Evolutionary conservation across 768 basidiomycete species (phyloP).

Genomic region (Psilocybe azurescens): DNA sequence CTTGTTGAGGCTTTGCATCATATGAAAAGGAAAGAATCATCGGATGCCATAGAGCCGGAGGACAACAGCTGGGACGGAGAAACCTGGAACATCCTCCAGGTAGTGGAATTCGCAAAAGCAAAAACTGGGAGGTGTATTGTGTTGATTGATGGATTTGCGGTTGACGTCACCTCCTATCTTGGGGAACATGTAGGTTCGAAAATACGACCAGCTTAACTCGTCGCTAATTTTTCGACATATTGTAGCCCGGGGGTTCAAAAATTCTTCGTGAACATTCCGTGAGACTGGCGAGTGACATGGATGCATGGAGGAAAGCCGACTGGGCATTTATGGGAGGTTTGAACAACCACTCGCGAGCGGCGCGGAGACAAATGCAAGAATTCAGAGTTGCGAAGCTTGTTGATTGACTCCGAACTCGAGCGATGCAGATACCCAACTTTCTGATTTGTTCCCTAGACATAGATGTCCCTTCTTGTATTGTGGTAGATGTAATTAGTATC

Average conservation of each 20-base stretch:
- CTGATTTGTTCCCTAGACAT: neutral
- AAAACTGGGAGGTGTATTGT: slow-evolving; percentile 51
- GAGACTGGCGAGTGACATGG: slow-evolving; percentile 15
- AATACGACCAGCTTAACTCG: neutral
- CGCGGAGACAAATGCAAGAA: slow-evolving; percentile 51
- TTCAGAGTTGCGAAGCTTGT: slow-evolving; percentile 51
- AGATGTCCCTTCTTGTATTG: neutral
- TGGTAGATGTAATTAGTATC: neutral
- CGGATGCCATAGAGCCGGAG: slow-evolving; percentile 17
- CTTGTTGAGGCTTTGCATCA: slow-evolving; percentile 49
- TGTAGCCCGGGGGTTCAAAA: slow-evolving; percentile 66
- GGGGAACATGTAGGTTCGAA: slow-evolving; percentile 64
- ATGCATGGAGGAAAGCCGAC: slow-evolving; percentile 46
- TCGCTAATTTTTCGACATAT: slow-evolving; percentile 1
- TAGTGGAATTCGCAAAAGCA: slow-evolving; percentile 35
- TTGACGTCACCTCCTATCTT: slow-evolving; percentile 68
- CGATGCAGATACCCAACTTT: neutral
- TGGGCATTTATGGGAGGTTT: slow-evolving; percentile 75
- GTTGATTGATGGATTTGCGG: slow-evolving; percentile 61
- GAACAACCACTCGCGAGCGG: slow-evolving; percentile 73
- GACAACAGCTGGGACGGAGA: slow-evolving; percentile 39
- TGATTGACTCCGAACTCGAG: slow-evolving; percentile 9
- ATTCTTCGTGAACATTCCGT: slow-evolving; percentile 58
- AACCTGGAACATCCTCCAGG: slow-evolving; percentile 45
- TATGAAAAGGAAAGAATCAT: slow-evolving; percentile 49